Base-by-base conservation (phyloP, 805 yeast species). In the Myxozyma kluyveri region DNA sequence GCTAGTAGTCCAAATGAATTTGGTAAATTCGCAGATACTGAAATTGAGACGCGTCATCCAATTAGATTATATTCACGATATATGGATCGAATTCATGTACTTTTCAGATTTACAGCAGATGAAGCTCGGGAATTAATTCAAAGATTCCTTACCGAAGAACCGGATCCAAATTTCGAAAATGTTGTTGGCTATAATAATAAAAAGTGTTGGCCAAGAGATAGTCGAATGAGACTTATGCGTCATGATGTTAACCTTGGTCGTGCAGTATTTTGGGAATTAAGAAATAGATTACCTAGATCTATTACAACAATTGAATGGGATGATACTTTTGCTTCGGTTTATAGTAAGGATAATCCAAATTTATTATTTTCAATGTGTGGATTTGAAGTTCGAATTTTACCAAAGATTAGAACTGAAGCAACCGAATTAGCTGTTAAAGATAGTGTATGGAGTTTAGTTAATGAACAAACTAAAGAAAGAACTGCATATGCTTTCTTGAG, bases 171-270 rank as follows among this genome's bases (percentile, higher is more conserved):
- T 64, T 87, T 86, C 67, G 96, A 86, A 63, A 86, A 84, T 61
- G 82, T 84, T 4, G 81, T 86, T 32, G 95, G 95, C 0, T 91
- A 89, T 67, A 86, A 86, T 63, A 91, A 88, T 61, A 85, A 86
- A 61, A 82, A 82, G 45, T 89, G 97, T 65, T 93, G 99, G 99
- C 96, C 99, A 2, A 73, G 86, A 41, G 98, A 93, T 65, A 73
- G 83, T 19, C 78, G 97, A 53, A 93, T 93, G 98, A 79, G 88
- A 59, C 70, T 93, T 45, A 83, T 90, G 82, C 76, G 96, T 40
- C 84, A 83, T 52, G 99, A 93, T 70, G 97, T 91, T 3, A 86
- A 88, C 60, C 73, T 93, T 4, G 99, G 98, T 1, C 74, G 93
- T 50, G 97, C 98, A 1, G 85, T 83, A 0, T 88, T 85, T 65